These are phyloP conservation scores for Begonia peltatifolia DNA, from an alignment of 306 rosid genomes.

Conservation along the genomic window DNA sequence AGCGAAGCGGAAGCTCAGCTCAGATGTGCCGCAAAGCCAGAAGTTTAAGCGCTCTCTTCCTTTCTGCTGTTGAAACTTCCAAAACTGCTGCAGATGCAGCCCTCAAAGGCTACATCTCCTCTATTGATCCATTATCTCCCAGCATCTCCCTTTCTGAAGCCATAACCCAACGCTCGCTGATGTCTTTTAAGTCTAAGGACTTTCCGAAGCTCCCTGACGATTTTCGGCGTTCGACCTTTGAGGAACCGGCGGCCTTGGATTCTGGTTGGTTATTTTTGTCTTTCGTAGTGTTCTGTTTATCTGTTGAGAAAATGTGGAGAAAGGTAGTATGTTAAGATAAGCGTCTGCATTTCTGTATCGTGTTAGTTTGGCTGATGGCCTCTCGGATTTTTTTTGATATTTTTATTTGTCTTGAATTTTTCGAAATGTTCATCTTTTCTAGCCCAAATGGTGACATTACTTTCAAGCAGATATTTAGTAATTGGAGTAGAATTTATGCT, in stretches of 20 bases:
- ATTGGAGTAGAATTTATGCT: too few relatives aligned
- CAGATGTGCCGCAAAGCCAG: constrained; percentile 29
- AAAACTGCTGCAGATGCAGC: constrained; percentile 10
- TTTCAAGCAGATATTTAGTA: too few relatives aligned
- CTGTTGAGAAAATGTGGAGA: background rate
- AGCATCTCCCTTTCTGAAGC: constrained; percentile 8
- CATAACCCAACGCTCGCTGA: constrained; percentile 1
- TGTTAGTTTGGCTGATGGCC: constrained; percentile 2
- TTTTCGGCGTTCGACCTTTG: constrained; percentile 20
- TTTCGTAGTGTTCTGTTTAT: constrained; percentile 12
- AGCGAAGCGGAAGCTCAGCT: constrained; percentile 1
- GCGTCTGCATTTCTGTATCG: background rate
- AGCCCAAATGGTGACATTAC: too few relatives aligned
- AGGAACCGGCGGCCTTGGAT: constrained; percentile 14
- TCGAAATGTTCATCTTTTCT: too few relatives aligned
- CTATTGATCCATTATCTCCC: constrained; percentile 7
- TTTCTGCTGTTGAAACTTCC: constrained; percentile 13
- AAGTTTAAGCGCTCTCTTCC: constrained; percentile 18
- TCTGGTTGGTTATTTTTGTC: constrained; percentile 26
- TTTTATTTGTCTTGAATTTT: too few relatives aligned
- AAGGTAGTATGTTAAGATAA: background rate
- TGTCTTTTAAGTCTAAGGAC: constrained; percentile 6
- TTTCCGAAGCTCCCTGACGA: constrained; percentile 1
- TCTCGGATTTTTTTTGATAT: background rate
- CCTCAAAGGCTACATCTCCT: constrained; percentile 15